Conservation (phyloP, 768 basidiomycete species). For the Psilocybe azurescens region DNA sequence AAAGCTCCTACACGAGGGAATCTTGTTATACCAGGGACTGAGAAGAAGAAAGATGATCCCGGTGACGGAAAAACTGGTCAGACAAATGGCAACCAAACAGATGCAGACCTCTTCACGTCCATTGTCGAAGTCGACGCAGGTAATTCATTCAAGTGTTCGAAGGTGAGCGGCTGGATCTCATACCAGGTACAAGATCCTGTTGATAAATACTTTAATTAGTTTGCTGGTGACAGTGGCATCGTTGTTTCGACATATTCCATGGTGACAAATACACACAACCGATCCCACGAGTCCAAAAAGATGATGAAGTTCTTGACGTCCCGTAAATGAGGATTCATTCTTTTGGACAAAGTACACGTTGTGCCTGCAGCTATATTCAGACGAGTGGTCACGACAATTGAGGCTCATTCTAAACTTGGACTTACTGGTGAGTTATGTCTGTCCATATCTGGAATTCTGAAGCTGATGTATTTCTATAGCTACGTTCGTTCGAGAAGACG, state of each 20-base stretch:
- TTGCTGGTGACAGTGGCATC: slow-evolving; percentile 96
- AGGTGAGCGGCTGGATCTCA: too few relatives aligned
- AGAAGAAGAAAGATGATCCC: slow-evolving; percentile 66
- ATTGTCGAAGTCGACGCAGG: slow-evolving; percentile 95
- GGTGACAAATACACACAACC: slow-evolving; percentile 98
- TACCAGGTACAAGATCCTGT: too few relatives aligned
- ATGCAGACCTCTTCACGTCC: slow-evolving; percentile 89
- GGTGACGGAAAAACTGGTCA: slow-evolving; percentile 33
- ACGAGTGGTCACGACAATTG: slow-evolving; percentile 96
- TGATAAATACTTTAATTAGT: slow-evolving; percentile 49
- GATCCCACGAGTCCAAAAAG: slow-evolving; percentile 99
- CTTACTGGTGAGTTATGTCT: slow-evolving; percentile 73
- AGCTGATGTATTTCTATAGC: slow-evolving; percentile 49
- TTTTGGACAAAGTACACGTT: slow-evolving; percentile 98
- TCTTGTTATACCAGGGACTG: slow-evolving; percentile 87
- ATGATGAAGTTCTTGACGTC: slow-evolving; percentile 99
- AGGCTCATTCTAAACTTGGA: slow-evolving; percentile 98
- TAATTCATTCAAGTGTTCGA: slow-evolving; percentile 25
- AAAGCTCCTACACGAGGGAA: slow-evolving; percentile 85
- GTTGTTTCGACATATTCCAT: slow-evolving; percentile 99
- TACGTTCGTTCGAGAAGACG: slow-evolving; percentile 97
- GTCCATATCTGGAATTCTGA: slow-evolving; percentile 8
- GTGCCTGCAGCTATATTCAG: slow-evolving; percentile 99
- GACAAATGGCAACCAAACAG: slow-evolving; percentile 41
- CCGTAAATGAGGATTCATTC: slow-evolving; percentile 98